These are phyloP conservation scores for Gracilaria caudata DNA, from an alignment of 23 red algal genomes.

Conservation along the genomic window DNA sequence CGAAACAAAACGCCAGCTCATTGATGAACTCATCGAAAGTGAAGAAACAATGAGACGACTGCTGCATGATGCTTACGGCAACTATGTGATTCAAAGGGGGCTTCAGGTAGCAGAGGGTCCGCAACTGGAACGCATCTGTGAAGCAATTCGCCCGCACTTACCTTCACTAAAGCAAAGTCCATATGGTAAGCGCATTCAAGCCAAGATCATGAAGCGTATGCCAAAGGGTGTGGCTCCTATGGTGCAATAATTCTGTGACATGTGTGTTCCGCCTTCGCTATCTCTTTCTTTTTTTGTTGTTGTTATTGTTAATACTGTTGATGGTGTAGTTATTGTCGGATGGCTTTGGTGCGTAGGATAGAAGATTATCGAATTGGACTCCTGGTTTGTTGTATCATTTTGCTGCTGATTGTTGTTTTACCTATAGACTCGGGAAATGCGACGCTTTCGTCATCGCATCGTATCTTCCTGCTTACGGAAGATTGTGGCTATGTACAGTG, in stretches of 20 bases:
- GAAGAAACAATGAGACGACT: conserved; percentile 71
- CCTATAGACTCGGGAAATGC: background rate
- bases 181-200: conserved; percentile 97
- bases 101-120: conserved; percentile 81
- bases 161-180: conserved; percentile 82
- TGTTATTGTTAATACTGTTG: conserved; percentile 23
- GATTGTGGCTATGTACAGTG: conserved; percentile 38
- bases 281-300: conserved; percentile 23
- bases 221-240: conserved; percentile 50
- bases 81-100: conserved; percentile 95
- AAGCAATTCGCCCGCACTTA: conserved; percentile 93
- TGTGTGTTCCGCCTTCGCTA: background rate
- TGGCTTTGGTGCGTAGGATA: conserved; percentile 13
- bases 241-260: conserved; percentile 18
- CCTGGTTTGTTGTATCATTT: background rate
- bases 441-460: conserved; percentile 14
- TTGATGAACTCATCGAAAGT: conserved; percentile 86
- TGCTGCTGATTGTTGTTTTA: background rate
- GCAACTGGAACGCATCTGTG: conserved; percentile 91
- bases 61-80: conserved; percentile 91
- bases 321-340: conserved; percentile 13
- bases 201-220: conserved; percentile 80
- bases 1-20: conserved; percentile 71
- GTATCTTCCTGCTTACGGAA: background rate
- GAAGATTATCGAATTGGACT: background rate